Evolutionary conservation across 176 grass and related monocot species (phyloP).

Genomic region (Leersia perrieri): DNA sequence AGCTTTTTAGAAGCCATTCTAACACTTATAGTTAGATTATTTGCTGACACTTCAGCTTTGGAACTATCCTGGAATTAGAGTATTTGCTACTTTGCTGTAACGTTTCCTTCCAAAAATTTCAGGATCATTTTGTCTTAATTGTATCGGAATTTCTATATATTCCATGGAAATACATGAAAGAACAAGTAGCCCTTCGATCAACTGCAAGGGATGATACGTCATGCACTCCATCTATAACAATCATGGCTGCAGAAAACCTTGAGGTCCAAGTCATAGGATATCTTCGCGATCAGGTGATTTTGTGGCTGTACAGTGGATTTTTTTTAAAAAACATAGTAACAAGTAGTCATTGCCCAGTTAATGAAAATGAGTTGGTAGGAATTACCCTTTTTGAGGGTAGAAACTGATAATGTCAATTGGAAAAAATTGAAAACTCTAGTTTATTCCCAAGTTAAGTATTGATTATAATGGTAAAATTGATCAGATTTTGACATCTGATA

Average conservation of each 20-base stretch:
- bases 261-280: slow-evolving; percentile 58
- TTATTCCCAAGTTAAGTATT: neutral
- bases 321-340: neutral
- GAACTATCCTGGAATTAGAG: neutral
- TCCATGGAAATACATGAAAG: slow-evolving; percentile 87
- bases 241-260: slow-evolving; percentile 75
- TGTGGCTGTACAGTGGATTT: neutral
- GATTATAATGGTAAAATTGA: neutral
- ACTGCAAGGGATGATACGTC: slow-evolving; percentile 55
- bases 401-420: neutral
- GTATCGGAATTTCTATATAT: slow-evolving; percentile 89
- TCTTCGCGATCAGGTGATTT: slow-evolving; percentile 69
- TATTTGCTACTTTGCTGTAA: slow-evolving; percentile 22
- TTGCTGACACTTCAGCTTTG: neutral
- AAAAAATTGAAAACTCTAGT: neutral
- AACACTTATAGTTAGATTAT: neutral
- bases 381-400: neutral
- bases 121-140: slow-evolving; percentile 94
- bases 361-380: neutral
- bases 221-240: slow-evolving; percentile 90
- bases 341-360: neutral
- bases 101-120: slow-evolving; percentile 26
- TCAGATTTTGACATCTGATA: neutral
- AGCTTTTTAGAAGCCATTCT: slow-evolving; percentile 19
- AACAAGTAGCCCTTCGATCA: slow-evolving; percentile 62